Evolutionary conservation across 2,329 filamentous ascomycete species (phyloP).

Genomic region (Alternaria sp.): DNA sequence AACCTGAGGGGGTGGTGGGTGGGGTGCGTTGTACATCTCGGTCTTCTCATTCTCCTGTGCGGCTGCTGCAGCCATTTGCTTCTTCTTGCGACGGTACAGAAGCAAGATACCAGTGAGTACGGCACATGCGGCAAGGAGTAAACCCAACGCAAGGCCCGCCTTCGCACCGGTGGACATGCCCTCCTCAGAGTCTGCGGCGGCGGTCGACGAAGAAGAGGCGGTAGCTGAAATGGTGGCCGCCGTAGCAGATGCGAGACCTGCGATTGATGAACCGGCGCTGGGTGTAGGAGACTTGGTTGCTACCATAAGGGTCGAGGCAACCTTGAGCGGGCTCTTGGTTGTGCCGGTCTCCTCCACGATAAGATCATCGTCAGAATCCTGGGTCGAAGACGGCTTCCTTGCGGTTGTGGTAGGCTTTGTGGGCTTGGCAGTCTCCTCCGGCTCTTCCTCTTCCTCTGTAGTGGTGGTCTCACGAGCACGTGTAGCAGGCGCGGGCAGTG

Average conservation of each 20-base stretch:
- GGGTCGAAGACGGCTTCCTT: conserved; percentile 29
- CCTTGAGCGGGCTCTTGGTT: conserved; percentile 22
- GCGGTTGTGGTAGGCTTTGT: conserved; percentile 27
- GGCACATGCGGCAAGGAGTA: conserved; percentile 73
- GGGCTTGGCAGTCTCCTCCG: conserved; percentile 22
- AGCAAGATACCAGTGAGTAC: conserved; percentile 75
- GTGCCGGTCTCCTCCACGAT: conserved; percentile 24
- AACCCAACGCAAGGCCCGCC: conserved; percentile 85
- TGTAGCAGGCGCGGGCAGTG: conserved; percentile 31
- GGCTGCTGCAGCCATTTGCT: conserved; percentile 56
- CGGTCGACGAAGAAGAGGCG: conserved; percentile 28
- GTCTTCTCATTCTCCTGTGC: conserved; percentile 54
- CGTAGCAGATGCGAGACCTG: conserved; percentile 31
- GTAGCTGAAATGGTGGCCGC: conserved; percentile 36
- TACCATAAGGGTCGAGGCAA: conserved; percentile 34
- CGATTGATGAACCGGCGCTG: conserved; percentile 23
- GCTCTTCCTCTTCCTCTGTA: conserved; percentile 21
- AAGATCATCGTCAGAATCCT: conserved; percentile 8
- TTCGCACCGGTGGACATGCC: conserved; percentile 64
- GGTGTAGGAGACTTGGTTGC: conserved; percentile 39
- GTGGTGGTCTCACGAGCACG: conserved; percentile 24
- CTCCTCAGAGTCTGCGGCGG: conserved; percentile 23
- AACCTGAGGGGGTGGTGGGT: conserved; percentile 39
- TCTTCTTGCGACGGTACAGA: conserved; percentile 76
- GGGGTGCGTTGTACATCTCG: conserved; percentile 36